phyloP scores from a whole-genome alignment of 441 rosid genomes.

The Euphorbia celastroides region DNA sequence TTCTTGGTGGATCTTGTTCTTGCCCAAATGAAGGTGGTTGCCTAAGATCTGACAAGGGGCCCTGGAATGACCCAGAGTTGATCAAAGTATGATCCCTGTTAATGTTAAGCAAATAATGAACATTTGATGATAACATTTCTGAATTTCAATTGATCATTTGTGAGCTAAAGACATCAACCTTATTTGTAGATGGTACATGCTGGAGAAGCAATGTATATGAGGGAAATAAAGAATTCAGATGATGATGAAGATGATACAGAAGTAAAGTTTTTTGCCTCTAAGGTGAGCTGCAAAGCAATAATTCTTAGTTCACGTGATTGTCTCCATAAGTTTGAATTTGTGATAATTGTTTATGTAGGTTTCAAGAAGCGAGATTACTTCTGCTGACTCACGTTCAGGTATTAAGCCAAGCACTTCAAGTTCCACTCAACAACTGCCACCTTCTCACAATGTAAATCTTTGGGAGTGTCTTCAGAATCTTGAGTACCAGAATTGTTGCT shows the following conservation, averaged over 20 bases:
- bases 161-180: constrained; percentile 9
- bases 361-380: constrained; percentile 42
- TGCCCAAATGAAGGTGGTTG: constrained; percentile 85
- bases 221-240: constrained; percentile 41
- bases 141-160: background rate
- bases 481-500: background rate
- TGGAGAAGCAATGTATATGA: constrained; percentile 52
- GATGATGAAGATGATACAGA: constrained; percentile 50
- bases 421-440: constrained; percentile 23
- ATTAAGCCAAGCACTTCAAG: constrained; percentile 29
- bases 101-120: constrained; percentile 6
- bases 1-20: constrained; percentile 85
- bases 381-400: constrained; percentile 37
- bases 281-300: constrained; percentile 36
- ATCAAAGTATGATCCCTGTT: constrained; percentile 58
- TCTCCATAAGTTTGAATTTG: constrained; percentile 4
- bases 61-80: constrained; percentile 83
- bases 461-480: constrained; percentile 10
- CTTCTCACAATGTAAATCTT: constrained; percentile 29
- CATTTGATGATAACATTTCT: constrained; percentile 3
- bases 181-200: constrained; percentile 55
- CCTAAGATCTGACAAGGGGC: constrained; percentile 76
- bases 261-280: constrained; percentile 41
- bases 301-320: constrained; percentile 7
- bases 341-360: constrained; percentile 30